Percentiles rank a stretch among this genome's conserved stretches.
Evolutionary conservation across 164 flowering plant species (phyloP).

Genomic region (Vitis labrusca): DNA sequence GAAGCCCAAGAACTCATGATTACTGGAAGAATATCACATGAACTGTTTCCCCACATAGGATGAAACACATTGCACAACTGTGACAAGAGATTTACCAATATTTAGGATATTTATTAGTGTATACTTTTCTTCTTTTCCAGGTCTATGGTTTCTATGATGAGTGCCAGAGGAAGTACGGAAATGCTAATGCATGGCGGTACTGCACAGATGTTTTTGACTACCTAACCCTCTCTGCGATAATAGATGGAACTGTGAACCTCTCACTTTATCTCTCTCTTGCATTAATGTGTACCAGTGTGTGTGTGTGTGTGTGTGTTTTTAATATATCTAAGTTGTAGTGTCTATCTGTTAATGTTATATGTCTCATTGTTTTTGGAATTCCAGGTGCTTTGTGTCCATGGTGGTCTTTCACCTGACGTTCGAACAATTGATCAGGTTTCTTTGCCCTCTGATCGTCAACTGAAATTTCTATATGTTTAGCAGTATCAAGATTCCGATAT

Average conservation of each 20-base stretch:
- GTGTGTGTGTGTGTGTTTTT: not conserved
- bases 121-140: constrained; percentile 33
- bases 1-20: no score
- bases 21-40: no score
- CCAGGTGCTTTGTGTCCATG: constrained; percentile 98
- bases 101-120: not conserved
- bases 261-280: constrained; percentile 8
- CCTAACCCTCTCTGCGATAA: constrained; percentile 93
- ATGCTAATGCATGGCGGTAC: constrained; percentile 99
- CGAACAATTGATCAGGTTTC: constrained; percentile 96
- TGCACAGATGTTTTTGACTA: constrained; percentile 99
- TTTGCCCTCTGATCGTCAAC: not conserved
- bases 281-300: not conserved
- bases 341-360: not conserved
- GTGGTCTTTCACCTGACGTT: constrained; percentile 98
- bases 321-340: not conserved
- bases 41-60: no score
- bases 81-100: not conserved
- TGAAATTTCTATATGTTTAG: not conserved
- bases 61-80: not conserved
- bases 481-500: no score
- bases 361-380: constrained; percentile 12
- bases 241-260: constrained; percentile 86
- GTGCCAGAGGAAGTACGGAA: constrained; percentile 99
- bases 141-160: constrained; percentile 99